Base-by-base conservation (phyloP, 73 alveolate genomes). In the Tetrahymena malaccensis region DNA sequence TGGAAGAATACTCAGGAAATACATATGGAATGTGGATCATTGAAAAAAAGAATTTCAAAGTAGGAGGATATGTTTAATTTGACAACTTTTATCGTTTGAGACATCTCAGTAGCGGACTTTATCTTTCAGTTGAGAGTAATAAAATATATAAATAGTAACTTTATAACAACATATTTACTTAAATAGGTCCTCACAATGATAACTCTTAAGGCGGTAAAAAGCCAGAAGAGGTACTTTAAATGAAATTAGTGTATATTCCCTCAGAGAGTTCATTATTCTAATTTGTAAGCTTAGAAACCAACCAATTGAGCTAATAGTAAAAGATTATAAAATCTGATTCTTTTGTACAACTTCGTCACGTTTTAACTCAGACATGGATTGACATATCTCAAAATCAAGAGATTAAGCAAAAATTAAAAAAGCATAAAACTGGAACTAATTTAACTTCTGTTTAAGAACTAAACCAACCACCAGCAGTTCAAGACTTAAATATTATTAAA, bases 11-110 rank as follows among this genome's bases (percentile, higher is more conserved):
- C 34, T 85, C 95, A 33, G 97, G 97, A 31, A 94, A 95, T 33
- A 95, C 97, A 12, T 94, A 85, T 95, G 93, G 95, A 22, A 95
- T 95, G 97, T 95, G 97, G 97, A 93, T 95, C 21, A 95, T 95
- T 13, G 97, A 95, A 37, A 56, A 93, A 34, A 94, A 95, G 94
- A 70, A 85, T 43, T 95, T 85, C 33, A 95, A 95, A 25, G 97
- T 85, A 19, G 97, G 97, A 16, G 97, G 97, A 0, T 84, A 84
- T 25, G 97, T 95, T 16, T 33, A 37, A 43, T 95, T 95, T 95
- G 97, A 95, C 22, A 95, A 89, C 22, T 43, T 34, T n/a, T 95
- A 95, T 95, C 57, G 97, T 27, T 85, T 95, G 11, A 95, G 85
- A 55, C 97, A 95, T 95, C 83, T 95, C 27, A 56, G 95, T 10